These are phyloP conservation scores for Thelonectria discophora DNA, from an alignment of 2,329 filamentous ascomycete species.

Conservation along the genomic window DNA sequence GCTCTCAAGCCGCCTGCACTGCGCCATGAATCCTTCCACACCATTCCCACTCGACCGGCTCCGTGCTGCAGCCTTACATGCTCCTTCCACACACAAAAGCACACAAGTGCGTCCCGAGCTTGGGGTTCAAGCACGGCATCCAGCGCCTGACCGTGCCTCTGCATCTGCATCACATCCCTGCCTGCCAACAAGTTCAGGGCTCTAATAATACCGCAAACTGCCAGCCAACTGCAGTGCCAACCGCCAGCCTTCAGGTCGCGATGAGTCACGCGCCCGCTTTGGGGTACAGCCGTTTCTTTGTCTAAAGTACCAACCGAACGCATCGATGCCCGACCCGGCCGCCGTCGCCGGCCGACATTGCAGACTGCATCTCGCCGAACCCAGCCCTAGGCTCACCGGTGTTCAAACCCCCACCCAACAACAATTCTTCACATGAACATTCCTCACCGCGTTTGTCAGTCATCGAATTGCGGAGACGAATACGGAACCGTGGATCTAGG, in stretches of 20 bases:
- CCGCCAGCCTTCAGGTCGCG: background rate
- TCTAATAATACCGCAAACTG: constrained; percentile 4
- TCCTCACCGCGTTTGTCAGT: constrained; percentile 27
- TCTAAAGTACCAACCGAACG: background rate
- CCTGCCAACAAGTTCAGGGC: constrained; percentile 20
- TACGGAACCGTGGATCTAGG: constrained; percentile 20
- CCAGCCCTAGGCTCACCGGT: constrained; percentile 31
- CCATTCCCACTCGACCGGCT: constrained; percentile 6
- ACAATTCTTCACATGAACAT: constrained; percentile 8
- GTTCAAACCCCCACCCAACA: constrained; percentile 25
- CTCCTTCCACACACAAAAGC: constrained; percentile 8
- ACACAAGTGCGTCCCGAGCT: constrained; percentile 14
- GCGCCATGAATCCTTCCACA: constrained; percentile 17
- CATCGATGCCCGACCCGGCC: constrained; percentile 21
- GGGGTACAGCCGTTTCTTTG: constrained; percentile 10
- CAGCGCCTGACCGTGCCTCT: constrained; percentile 16
- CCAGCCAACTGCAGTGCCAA: constrained; percentile 17
- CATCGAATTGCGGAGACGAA: constrained; percentile 22
- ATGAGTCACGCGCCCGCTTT: constrained; percentile 38
- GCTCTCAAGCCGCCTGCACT: constrained; percentile 27
- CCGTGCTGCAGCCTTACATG: constrained; percentile 26
- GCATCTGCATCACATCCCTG: constrained; percentile 41
- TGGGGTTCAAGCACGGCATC: constrained; percentile 14
- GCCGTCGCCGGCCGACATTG: constrained; percentile 29
- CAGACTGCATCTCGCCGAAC: constrained; percentile 30